Evolutionary conservation across 768 basidiomycete species (phyloP).

Genomic region (Tricholoma saponaceum): DNA sequence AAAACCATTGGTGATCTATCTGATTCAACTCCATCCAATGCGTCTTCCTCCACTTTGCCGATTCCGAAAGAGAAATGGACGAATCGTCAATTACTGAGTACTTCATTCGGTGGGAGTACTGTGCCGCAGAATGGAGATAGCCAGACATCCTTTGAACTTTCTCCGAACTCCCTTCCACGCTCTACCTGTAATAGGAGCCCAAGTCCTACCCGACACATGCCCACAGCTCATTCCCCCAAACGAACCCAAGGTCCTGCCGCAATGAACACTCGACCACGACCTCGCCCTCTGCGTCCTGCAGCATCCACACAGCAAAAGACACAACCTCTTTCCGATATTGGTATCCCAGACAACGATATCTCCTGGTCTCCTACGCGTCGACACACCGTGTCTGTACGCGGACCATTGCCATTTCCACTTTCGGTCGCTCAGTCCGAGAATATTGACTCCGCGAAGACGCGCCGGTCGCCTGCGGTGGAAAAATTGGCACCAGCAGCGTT

Average conservation of each 20-base stretch:
- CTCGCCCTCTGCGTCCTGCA: conserved; percentile 7
- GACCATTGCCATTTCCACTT: conserved; percentile 2
- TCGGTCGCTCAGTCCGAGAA: not conserved
- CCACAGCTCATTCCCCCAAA: not conserved
- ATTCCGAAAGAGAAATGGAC: not conserved
- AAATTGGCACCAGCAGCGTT: conserved; percentile 20
- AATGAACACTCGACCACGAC: conserved; percentile 12
- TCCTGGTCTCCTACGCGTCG: conserved; percentile 10
- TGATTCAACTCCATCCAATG: not conserved
- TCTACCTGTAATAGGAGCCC: not conserved
- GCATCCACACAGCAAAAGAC: not conserved
- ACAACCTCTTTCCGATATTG: not conserved
- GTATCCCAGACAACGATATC: not conserved
- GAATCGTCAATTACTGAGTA: not conserved
- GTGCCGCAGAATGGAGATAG: not conserved
- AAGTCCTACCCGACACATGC: not conserved
- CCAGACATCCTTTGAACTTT: not conserved
- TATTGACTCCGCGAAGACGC: not conserved
- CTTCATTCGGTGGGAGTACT: not conserved
- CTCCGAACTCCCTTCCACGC: not conserved
- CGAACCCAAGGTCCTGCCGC: not conserved
- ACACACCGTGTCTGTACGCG: conserved; percentile 6
- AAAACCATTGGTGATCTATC: not conserved
- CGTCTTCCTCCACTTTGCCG: not conserved
- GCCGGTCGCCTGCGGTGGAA: not conserved